phyloP scores from a whole-genome alignment of 73 alveolate species.

The Paramecium octaurelia region DNA sequence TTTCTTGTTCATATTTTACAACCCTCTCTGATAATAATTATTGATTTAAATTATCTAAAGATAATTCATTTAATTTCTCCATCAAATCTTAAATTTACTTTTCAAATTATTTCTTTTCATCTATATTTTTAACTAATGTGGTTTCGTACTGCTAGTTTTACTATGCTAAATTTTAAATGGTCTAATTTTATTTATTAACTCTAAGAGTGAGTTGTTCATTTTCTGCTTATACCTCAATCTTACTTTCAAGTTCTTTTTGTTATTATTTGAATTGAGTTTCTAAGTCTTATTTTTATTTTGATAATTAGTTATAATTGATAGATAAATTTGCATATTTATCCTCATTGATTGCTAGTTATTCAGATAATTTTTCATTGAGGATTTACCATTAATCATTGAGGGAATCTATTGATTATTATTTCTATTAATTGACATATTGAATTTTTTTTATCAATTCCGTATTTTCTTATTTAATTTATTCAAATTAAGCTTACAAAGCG shows the following conservation, averaged over 20 bases:
- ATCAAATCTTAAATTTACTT: background rate
- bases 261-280: background rate
- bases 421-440: background rate
- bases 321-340: background rate
- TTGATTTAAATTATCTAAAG: background rate
- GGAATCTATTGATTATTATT: background rate
- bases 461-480: background rate
- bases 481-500: background rate
- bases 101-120: background rate
- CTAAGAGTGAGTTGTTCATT: background rate
- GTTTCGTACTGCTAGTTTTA: background rate
- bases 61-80: background rate
- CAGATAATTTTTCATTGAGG: background rate
- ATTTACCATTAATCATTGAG: background rate
- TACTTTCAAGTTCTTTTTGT: background rate
- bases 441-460: background rate
- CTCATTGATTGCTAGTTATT: background rate
- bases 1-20: background rate
- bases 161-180: background rate
- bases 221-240: background rate
- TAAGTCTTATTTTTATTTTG: background rate
- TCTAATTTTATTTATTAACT: background rate
- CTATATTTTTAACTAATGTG: background rate
- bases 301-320: background rate
- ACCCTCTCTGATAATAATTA: background rate